Conservation (phyloP, 768 basidiomycete genomes). For the Amanita thiersii region DNA sequence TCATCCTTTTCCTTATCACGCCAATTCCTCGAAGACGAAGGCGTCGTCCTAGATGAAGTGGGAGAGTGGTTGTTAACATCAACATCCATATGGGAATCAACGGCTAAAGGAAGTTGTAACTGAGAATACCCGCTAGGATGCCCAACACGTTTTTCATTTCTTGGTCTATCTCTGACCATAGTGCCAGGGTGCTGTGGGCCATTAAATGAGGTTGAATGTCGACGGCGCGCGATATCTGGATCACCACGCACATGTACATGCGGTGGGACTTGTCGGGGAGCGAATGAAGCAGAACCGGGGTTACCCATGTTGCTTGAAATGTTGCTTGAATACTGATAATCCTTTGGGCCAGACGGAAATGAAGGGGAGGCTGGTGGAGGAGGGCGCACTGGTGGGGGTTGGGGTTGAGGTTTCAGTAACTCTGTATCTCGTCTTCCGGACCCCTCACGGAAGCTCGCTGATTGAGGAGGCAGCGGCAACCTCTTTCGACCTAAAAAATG, state of each 20-base stretch:
- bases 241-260: constrained; percentile 5
- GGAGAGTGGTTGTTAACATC: constrained; percentile 16
- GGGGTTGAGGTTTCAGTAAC: constrained; percentile 1
- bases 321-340: constrained; percentile 7
- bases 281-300: constrained; percentile 1
- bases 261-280: constrained; percentile 7
- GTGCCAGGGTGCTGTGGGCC: neutral
- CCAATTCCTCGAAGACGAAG: constrained; percentile 10
- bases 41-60: constrained; percentile 12
- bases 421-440: constrained; percentile 10
- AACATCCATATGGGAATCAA: constrained; percentile 19
- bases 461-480: constrained; percentile 37
- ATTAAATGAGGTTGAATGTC: neutral
- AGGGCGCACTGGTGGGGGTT: neutral
- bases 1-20: no score
- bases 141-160: constrained; percentile 9
- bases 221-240: neutral
- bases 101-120: constrained; percentile 9
- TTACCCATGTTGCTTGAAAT: constrained; percentile 1
- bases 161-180: neutral
- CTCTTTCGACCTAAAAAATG: constrained; percentile 28
- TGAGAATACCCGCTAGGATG: constrained; percentile 9
- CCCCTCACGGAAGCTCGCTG: constrained; percentile 25
- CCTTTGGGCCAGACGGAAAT: constrained; percentile 12
- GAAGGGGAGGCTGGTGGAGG: neutral